These are phyloP conservation scores for Pilobolus umbonatus DNA, from an alignment of 192 early-diverging fungal genomes.

Conservation along the genomic window DNA sequence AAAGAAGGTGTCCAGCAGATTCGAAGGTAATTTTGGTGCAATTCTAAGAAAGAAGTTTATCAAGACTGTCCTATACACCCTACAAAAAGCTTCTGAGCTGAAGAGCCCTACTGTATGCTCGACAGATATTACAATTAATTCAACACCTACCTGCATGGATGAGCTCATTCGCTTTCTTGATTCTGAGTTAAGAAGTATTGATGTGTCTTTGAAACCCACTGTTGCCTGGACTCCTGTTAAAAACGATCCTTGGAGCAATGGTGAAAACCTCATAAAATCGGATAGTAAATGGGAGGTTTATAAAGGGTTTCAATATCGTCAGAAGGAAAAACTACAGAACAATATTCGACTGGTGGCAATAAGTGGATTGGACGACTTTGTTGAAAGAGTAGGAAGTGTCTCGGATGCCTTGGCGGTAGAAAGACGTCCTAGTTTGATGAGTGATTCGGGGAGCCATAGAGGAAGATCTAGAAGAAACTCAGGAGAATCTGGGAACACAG, in stretches of 20 bases:
- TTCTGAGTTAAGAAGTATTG: slow-evolving; percentile 26
- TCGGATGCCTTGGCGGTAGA: slow-evolving; percentile 18
- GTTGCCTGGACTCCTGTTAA: slow-evolving; percentile 17
- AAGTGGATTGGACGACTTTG: slow-evolving; percentile 45
- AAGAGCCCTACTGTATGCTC: slow-evolving; percentile 44
- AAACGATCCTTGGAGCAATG: not conserved
- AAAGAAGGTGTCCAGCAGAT: not conserved
- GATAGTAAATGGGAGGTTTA: slow-evolving; percentile 19
- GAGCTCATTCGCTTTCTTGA: slow-evolving; percentile 41
- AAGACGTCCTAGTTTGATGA: slow-evolving; percentile 37
- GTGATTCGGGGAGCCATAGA: slow-evolving; percentile 26
- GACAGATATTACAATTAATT: slow-evolving; percentile 27
- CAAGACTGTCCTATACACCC: slow-evolving; percentile 38
- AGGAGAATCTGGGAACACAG: slow-evolving; percentile 8
- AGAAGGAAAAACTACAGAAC: slow-evolving; percentile 15
- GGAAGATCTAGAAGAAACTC: slow-evolving; percentile 11
- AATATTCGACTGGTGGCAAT: slow-evolving; percentile 41
- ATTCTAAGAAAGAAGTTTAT: slow-evolving; percentile 38
- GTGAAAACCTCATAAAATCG: not conserved
- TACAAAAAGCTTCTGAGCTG: slow-evolving; percentile 38
- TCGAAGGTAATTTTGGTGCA: not conserved
- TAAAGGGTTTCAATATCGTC: not conserved
- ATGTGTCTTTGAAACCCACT: slow-evolving; percentile 7
- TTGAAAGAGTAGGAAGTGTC: slow-evolving; percentile 31
- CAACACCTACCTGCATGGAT: slow-evolving; percentile 50